Conservation (phyloP, 345 rosid species). For the Lumnitzera littorea region DNA sequence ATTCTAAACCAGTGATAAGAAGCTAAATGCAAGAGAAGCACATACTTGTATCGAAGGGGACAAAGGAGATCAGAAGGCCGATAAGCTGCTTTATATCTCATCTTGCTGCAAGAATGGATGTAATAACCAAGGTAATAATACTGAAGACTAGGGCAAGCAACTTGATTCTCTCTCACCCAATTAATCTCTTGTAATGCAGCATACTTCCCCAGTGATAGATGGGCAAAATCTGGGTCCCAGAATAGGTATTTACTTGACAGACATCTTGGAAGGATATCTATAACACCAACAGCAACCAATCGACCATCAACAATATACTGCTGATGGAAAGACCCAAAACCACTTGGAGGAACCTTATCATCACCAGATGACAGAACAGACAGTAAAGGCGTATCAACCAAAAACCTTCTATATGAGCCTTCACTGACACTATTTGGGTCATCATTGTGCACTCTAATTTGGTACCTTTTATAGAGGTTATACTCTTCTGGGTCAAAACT, state of each 20-base stretch:
- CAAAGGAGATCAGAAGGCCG: slow-evolving; percentile 92
- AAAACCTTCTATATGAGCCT: slow-evolving; percentile 54
- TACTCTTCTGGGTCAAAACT: slow-evolving; percentile 87
- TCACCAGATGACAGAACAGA: slow-evolving; percentile 58
- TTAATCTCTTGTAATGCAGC: slow-evolving; percentile 80
- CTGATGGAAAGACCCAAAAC: slow-evolving; percentile 97
- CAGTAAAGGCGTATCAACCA: slow-evolving; percentile 81
- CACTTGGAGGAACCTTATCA: slow-evolving; percentile 61
- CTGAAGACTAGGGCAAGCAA: slow-evolving; percentile 61
- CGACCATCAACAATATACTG: slow-evolving; percentile 76
- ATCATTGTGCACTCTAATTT: slow-evolving; percentile 81
- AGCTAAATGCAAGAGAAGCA: slow-evolving; percentile 6
- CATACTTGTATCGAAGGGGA: slow-evolving; percentile 87
- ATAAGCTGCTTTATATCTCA: slow-evolving; percentile 98
- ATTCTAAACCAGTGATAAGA: background rate
- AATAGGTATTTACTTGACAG: slow-evolving; percentile 89
- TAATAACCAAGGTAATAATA: slow-evolving; percentile 96
- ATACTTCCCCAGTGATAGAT: slow-evolving; percentile 79
- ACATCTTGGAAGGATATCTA: slow-evolving; percentile 90
- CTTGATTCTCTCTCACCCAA: slow-evolving; percentile 73
- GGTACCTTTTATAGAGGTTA: slow-evolving; percentile 71
- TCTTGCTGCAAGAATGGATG: slow-evolving; percentile 91
- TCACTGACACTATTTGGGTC: slow-evolving; percentile 47
- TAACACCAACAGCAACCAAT: slow-evolving; percentile 87
- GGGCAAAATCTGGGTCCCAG: slow-evolving; percentile 98